A percentile compares a stretch with the other conserved stretches of the same genome.
These are phyloP conservation scores for Isabelozyma pseudorhagii DNA, from an alignment of 805 yeast genomes.

Conservation along the genomic window DNA sequence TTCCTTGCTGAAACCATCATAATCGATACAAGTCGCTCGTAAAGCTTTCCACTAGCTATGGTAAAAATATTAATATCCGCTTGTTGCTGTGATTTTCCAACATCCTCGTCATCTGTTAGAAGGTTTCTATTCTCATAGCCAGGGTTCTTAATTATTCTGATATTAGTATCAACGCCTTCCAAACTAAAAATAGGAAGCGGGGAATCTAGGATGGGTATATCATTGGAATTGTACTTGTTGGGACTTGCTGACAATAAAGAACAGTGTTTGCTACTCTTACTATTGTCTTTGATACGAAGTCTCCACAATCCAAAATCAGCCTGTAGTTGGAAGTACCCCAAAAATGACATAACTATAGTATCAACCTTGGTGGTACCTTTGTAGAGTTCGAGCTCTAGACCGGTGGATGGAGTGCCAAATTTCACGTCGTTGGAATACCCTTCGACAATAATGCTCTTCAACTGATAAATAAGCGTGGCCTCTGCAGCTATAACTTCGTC, in stretches of 20 bases:
- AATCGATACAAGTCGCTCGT: constrained; percentile 70
- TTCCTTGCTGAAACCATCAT: constrained; percentile 77
- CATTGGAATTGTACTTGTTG: constrained; percentile 37
- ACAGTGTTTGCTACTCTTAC: constrained; percentile 14
- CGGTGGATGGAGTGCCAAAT: constrained; percentile 42
- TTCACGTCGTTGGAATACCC: constrained; percentile 58
- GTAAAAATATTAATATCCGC: constrained; percentile 79
- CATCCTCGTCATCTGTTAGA: constrained; percentile 6
- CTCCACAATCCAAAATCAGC: constrained; percentile 71
- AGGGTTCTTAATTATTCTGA: constrained; percentile 40
- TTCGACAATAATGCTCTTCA: constrained; percentile 61
- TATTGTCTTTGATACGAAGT: constrained; percentile 41
- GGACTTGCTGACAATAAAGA: constrained; percentile 37
- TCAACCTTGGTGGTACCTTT: constrained; percentile 31
- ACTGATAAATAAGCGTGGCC: constrained; percentile 49
- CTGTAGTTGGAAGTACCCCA: constrained; percentile 81
- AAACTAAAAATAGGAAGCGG: constrained; percentile 39
- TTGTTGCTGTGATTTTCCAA: constrained; percentile 17
- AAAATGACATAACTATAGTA: constrained; percentile 71
- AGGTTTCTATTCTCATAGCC: constrained; percentile 10
- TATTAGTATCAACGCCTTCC: constrained; percentile 44
- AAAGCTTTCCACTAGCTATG: constrained; percentile 77
- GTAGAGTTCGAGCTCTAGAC: constrained; percentile 45
- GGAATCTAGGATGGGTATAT: constrained; percentile 14
- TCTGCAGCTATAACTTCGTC: constrained; percentile 54